A percentile compares a stretch with the other conserved stretches of the same genome.
Conservation (phyloP, 768 basidiomycete genomes). For the Artomyces pyxidatus region DNA sequence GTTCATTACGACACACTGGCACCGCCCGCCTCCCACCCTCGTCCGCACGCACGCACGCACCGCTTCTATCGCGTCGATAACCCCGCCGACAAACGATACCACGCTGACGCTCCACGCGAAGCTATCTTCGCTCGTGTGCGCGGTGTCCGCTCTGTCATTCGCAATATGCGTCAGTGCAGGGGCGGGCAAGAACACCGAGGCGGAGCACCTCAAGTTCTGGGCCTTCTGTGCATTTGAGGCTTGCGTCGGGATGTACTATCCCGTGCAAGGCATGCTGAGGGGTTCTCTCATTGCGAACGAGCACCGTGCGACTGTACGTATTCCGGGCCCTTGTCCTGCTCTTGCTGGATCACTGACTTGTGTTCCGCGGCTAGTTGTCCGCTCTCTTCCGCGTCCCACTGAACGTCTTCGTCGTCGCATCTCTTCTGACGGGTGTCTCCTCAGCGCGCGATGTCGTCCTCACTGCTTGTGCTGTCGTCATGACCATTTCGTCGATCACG, state of each 20-base stretch:
- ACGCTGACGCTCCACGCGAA: constrained; percentile 57
- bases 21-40: constrained; percentile 17
- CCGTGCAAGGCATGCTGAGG: constrained; percentile 67
- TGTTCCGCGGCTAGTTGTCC: constrained; percentile 37
- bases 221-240: constrained; percentile 70
- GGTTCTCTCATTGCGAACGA: constrained; percentile 62
- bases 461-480: constrained; percentile 45
- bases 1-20: constrained; percentile 26
- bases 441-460: constrained; percentile 56
- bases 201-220: constrained; percentile 53
- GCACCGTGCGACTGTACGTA: constrained; percentile 61
- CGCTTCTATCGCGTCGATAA: constrained; percentile 1
- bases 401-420: constrained; percentile 64
- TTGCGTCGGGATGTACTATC: constrained; percentile 76
- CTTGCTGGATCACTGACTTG: neutral
- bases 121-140: constrained; percentile 56
- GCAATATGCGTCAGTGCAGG: constrained; percentile 36
- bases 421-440: constrained; percentile 61
- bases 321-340: neutral
- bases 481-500: constrained; percentile 51
- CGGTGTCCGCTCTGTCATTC: constrained; percentile 48
- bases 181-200: constrained; percentile 16
- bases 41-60: constrained; percentile 6
- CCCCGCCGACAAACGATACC: constrained; percentile 23
- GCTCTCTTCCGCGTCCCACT: constrained; percentile 69